Percentiles rank a stretch among this genome's conserved stretches.
phyloP scores from a whole-genome alignment of 768 basidiomycete species.

The Pleurotus tuber-regium region DNA sequence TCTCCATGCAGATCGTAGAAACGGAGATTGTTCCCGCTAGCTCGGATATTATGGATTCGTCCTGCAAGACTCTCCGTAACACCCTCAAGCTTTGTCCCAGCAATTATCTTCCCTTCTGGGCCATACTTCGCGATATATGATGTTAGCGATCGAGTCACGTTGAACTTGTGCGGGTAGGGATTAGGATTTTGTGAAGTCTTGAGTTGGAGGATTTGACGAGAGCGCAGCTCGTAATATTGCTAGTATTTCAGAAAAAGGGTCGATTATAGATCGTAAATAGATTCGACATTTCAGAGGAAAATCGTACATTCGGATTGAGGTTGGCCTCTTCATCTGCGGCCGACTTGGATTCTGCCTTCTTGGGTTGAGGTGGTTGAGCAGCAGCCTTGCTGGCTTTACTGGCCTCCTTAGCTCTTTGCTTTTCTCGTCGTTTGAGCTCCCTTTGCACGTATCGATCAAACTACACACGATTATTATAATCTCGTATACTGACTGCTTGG shows the following conservation, averaged over 20 bases:
- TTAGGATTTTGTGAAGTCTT: constrained; percentile 83
- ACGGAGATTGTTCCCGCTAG: constrained; percentile 75
- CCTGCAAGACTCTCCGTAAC: constrained; percentile 74
- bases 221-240: constrained; percentile 98
- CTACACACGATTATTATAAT: constrained; percentile 4
- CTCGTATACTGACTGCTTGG: constrained; percentile 74
- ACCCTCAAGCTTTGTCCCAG: constrained; percentile 64
- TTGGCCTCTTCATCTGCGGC: constrained; percentile 70
- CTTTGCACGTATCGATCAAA: constrained; percentile 42
- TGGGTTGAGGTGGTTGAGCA: constrained; percentile 35
- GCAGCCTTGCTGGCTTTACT: constrained; percentile 57
- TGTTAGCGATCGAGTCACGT: constrained; percentile 76
- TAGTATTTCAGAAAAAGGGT: too few species aligned
- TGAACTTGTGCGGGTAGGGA: constrained; percentile 99
- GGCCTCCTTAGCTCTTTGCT: constrained; percentile 82
- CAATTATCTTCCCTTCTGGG: constrained; percentile 60
- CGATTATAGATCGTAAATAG: constrained; percentile 2
- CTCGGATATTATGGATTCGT: constrained; percentile 87
- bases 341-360: constrained; percentile 37
- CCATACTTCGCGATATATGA: constrained; percentile 76
- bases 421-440: constrained; percentile 91
- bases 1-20: constrained; percentile 96
- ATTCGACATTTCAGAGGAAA: background rate
- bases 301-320: constrained; percentile 84
- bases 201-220: constrained; percentile 82